Percentiles rank a stretch among this genome's conserved stretches.
phyloP scores from a whole-genome alignment of 1,284 basidiomycete genomes.

The Cerrena zonata region DNA sequence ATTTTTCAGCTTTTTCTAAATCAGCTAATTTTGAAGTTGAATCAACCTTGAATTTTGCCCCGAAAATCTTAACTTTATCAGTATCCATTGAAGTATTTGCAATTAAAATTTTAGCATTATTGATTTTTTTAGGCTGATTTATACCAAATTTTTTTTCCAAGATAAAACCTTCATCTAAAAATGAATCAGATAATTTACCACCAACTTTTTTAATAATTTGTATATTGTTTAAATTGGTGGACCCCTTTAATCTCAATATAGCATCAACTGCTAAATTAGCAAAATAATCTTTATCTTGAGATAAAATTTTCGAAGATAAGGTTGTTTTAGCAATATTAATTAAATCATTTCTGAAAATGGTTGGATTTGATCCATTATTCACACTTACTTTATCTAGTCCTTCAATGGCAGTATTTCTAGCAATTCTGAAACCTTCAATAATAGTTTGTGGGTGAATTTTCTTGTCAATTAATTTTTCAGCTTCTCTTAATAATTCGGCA shows the following conservation, averaged over 20 bases:
- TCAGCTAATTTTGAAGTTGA: slow-evolving; percentile 95
- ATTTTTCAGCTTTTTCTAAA: slow-evolving; percentile 90
- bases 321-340: slow-evolving; percentile 97
- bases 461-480: slow-evolving; percentile 88
- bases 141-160: slow-evolving; percentile 94
- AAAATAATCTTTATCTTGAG: slow-evolving; percentile 98
- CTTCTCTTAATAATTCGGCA: slow-evolving; percentile 88
- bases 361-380: slow-evolving; percentile 56
- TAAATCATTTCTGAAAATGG: slow-evolving; percentile 80
- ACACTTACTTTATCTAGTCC: slow-evolving; percentile 61
- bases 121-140: slow-evolving; percentile 90
- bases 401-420: slow-evolving; percentile 78
- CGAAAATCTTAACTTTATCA: slow-evolving; percentile 99
- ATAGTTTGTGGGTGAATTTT: slow-evolving; percentile 99
- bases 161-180: slow-evolving; percentile 98
- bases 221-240: slow-evolving; percentile 95
- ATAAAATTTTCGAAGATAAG: slow-evolving; percentile 90
- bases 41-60: slow-evolving; percentile 92
- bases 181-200: slow-evolving; percentile 96
- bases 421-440: slow-evolving; percentile 95
- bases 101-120: slow-evolving; percentile 95
- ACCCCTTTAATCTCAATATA: slow-evolving; percentile 90
- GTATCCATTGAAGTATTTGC: slow-evolving; percentile 99
- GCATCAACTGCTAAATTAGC: slow-evolving; percentile 97
- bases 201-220: slow-evolving; percentile 99